Percentiles rank a stretch among this genome's conserved stretches.
These are phyloP conservation scores for Jatropha curcas DNA, from an alignment of 345 rosid genomes.

Conservation along the genomic window DNA sequence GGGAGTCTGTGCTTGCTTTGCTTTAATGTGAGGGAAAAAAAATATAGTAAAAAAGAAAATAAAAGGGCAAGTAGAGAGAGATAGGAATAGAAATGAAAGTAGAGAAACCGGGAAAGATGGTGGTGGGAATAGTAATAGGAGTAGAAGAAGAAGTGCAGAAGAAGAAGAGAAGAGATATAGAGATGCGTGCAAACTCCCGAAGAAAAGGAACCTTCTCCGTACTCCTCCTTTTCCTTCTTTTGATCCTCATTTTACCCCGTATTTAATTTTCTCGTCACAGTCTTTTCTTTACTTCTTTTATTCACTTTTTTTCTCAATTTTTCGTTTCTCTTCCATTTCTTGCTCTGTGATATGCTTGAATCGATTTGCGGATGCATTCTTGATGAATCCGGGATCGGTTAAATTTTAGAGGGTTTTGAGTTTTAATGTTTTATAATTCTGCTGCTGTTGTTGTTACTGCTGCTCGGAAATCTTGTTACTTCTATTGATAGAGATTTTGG, in stretches of 20 bases:
- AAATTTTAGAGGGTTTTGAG: slow-evolving; percentile 4
- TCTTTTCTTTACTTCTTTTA: background rate
- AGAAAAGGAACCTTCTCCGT: slow-evolving; percentile 64
- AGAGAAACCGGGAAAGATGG: slow-evolving; percentile 14
- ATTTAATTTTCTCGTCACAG: slow-evolving; percentile 34
- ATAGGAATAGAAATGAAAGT: slow-evolving; percentile 2
- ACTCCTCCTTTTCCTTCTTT: slow-evolving; percentile 60
- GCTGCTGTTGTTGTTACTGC: slow-evolving; percentile 1
- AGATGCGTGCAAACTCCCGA: slow-evolving; percentile 64
- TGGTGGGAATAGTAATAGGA: slow-evolving; percentile 11
- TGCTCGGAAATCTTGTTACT: background rate
- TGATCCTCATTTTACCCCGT: slow-evolving; percentile 66
- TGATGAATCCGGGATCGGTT: slow-evolving; percentile 47
- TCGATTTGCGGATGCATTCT: slow-evolving; percentile 39
- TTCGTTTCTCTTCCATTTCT: background rate
- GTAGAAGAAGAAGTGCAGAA: slow-evolving; percentile 8
- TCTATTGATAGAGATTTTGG: slow-evolving; percentile 13
- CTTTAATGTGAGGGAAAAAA: slow-evolving; percentile 4
- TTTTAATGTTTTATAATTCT: background rate
- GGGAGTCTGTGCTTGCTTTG: slow-evolving; percentile 6
- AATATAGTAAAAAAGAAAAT: background rate
- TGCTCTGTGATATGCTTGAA: slow-evolving; percentile 26
- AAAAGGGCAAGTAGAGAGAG: background rate
- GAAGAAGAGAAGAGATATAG: slow-evolving; percentile 25
- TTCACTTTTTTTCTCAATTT: background rate